Base-by-base conservation (phyloP, 83 land plant genomes). In the Isoetes engelmannii region DNA sequence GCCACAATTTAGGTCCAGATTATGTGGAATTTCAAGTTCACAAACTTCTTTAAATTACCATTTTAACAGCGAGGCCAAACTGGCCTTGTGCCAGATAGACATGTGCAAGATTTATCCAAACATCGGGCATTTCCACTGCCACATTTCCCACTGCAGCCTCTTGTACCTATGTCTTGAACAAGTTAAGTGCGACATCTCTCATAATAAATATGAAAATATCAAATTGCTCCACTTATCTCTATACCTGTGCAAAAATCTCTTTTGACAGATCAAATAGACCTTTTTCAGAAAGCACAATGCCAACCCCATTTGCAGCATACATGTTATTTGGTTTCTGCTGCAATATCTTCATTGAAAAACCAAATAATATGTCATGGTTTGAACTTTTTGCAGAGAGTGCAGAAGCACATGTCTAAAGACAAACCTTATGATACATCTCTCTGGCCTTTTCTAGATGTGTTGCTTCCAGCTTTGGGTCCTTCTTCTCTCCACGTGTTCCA, bases 231-330 rank as follows among this genome's bases (percentile, higher is more conserved):
- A n/a, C n/a, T n/a, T n/a, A n/a, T n/a, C n/a, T n/a, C 71, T 44
- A 48, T 7, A 88, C 97, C 85, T 93, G 98, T 18, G 96, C 86
- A 68, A 93, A 93, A 45, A 93, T 79, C 64, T 93, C 98, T 74
- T 90, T 93, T 37, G 98, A 74, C 53, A 87, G 81, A 71, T 93
- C 98, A 83, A 90, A 93, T 10, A 84, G 85, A 41, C 98, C 98
- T 73, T 88, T 94, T 72, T 94, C 98, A 37, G 98, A 93, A 44
- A 86, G 78, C 19, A 94, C 79, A 72, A 94, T 63, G 37, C 86
- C 98, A 71, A 91, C 79, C 57, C 98, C 98, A 83, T 94, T 94
- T 43, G 98, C 98, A 71, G 98, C 98, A 84, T 90, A 94, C 42
- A 94, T 60, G 70, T 94, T 94, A 17, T 80, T 82, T 56, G 85